Evolutionary conservation across 1,284 basidiomycete genomes (phyloP).

Genomic region (Afroboletus lepidellus): DNA sequence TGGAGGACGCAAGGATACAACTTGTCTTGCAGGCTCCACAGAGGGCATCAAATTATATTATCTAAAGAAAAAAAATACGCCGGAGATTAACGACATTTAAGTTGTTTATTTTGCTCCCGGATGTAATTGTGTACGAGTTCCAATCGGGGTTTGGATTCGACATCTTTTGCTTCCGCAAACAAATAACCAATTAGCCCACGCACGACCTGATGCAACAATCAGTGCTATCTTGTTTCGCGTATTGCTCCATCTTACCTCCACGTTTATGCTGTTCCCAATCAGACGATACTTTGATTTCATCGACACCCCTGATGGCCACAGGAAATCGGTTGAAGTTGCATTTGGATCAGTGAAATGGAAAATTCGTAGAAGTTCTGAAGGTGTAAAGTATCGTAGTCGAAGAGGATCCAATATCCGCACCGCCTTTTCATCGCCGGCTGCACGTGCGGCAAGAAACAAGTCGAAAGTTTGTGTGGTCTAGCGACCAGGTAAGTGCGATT

Average conservation of each 20-base stretch:
- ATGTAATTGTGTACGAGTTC: background rate
- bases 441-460: conserved; percentile 49
- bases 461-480: conserved; percentile 66
- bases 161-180: conserved; percentile 8
- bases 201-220: conserved; percentile 23
- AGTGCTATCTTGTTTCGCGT: background rate
- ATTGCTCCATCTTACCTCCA: conserved; percentile 43
- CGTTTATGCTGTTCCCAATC: conserved; percentile 80
- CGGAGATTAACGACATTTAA: no score
- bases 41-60: no score
- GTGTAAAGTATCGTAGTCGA: conserved; percentile 68
- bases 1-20: no score
- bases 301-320: conserved; percentile 60
- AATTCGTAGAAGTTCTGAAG: conserved; percentile 64
- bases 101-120: background rate
- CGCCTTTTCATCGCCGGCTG: conserved; percentile 39
- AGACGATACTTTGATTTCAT: conserved; percentile 68
- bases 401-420: conserved; percentile 57
- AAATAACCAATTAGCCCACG: conserved; percentile 28
- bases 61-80: no score
- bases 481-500: conserved; percentile 1
- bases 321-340: conserved; percentile 36
- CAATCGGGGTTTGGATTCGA: background rate
- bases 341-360: conserved; percentile 50
- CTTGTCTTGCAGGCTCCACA: no score